A percentile compares a stretch with the other conserved stretches of the same genome.
Conservation (phyloP, 441 rosid species). For the Raphanus hybrid region DNA sequence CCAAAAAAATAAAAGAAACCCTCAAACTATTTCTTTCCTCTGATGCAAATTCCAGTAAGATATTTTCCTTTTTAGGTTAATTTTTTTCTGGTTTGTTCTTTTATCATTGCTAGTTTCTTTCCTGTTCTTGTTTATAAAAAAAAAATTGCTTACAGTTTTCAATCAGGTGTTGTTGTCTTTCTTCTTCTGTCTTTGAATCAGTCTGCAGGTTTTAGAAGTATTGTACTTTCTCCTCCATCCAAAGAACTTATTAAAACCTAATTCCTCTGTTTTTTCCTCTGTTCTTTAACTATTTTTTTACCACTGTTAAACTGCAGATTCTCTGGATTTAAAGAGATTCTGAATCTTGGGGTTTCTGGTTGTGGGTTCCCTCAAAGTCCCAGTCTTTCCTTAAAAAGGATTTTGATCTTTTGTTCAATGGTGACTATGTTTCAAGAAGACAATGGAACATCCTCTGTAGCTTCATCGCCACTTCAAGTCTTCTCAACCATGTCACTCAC, state of each 20-base stretch:
- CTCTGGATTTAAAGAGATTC: slow-evolving; percentile 26
- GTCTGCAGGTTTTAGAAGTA: slow-evolving; percentile 10
- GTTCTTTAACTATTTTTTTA: slow-evolving; percentile 21
- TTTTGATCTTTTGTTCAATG: slow-evolving; percentile 1
- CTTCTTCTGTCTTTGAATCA: slow-evolving; percentile 24
- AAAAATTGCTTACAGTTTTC: slow-evolving; percentile 8
- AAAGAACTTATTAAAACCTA: neutral
- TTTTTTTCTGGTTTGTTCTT: neutral
- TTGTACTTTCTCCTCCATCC: slow-evolving; percentile 8
- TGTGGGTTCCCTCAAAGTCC: slow-evolving; percentile 16
- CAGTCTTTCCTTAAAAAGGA: slow-evolving; percentile 4
- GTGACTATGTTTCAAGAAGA: slow-evolving; percentile 80
- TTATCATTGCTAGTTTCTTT: slow-evolving; percentile 10
- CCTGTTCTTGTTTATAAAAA: slow-evolving; percentile 14
- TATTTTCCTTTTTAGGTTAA: neutral
- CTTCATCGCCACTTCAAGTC: slow-evolving; percentile 82
- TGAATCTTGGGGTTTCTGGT: slow-evolving; percentile 17
- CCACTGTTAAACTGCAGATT: slow-evolving; percentile 34
- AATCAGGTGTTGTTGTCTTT: slow-evolving; percentile 1
- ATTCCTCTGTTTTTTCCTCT: slow-evolving; percentile 19
- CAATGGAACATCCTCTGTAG: slow-evolving; percentile 76
- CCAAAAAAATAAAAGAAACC: neutral
- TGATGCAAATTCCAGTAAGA: slow-evolving; percentile 52
- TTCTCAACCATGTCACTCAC: slow-evolving; percentile 69
- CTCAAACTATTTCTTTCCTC: slow-evolving; percentile 22